phyloP scores from a whole-genome alignment of 2,329 filamentous ascomycete genomes.

The Acarospora socialis region DNA sequence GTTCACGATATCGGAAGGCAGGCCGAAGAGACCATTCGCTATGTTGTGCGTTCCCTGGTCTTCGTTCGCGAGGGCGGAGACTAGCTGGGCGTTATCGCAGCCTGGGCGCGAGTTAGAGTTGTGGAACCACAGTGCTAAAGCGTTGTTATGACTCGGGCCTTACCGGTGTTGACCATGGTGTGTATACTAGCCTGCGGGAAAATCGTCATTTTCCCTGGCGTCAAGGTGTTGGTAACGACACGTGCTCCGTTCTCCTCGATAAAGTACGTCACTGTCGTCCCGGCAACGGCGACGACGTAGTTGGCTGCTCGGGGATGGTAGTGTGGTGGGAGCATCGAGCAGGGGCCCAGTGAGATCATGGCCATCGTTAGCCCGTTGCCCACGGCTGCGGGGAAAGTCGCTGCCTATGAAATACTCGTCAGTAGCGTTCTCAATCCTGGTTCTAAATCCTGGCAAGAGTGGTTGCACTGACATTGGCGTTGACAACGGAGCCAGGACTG shows the following conservation, averaged over 20 bases:
- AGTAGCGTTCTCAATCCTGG: no score
- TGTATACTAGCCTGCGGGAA: constrained; percentile 33
- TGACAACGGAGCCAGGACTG: constrained; percentile 34
- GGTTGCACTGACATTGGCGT: constrained; percentile 37
- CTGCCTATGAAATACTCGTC: no score
- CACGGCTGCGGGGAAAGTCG: constrained; percentile 30
- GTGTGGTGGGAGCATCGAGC: constrained; percentile 33
- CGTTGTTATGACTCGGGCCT: constrained; percentile 9
- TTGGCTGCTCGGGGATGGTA: constrained; percentile 31
- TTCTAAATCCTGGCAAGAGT: constrained; percentile 35
- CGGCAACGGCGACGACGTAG: constrained; percentile 28
- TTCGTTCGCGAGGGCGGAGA: constrained; percentile 30
- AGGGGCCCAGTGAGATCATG: constrained; percentile 30
- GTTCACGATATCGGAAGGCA: constrained; percentile 26
- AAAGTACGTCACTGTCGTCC: constrained; percentile 34
- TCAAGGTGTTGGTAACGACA: constrained; percentile 24
- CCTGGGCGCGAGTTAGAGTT: constrained; percentile 15
- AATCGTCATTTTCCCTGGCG: constrained; percentile 29
- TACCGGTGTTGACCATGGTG: constrained; percentile 34
- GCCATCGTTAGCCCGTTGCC: constrained; percentile 29
- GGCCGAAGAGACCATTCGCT: constrained; percentile 26
- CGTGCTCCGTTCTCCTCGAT: constrained; percentile 32
- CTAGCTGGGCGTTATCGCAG: constrained; percentile 30
- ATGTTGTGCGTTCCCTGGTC: constrained; percentile 33
- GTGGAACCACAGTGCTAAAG: neutral